Base-by-base conservation (phyloP, 2,329 filamentous ascomycete species). In the Aspergillus unguis region DNA sequence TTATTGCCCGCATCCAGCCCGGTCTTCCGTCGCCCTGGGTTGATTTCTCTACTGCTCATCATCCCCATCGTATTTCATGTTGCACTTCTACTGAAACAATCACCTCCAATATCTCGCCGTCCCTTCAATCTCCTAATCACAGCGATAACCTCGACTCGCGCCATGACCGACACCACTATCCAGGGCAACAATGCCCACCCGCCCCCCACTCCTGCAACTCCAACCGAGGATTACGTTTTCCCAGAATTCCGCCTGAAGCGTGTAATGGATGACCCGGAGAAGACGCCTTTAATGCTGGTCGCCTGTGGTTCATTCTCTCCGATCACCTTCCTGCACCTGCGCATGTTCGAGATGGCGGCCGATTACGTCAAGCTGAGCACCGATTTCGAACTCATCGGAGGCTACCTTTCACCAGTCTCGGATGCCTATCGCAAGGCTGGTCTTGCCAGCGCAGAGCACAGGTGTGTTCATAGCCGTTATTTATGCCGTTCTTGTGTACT, bases 281-380 rank as follows among this genome's bases (percentile, higher is more conserved):
- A 75, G 63, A 77, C 74, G 1, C 75, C 75, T n/a, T 62, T 77
- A 5, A 64, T 77, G 7, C 66, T 79, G 10, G 73, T 79, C 49
- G 75, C 76, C 28, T 79, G 77, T 58, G 77, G 80, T 41, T 82
- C 79, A 9, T 92, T 90, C 74, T 88, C 85, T 0, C 88, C 87
- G 17, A 69, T 69, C 46, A 70, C 67, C 27, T 71, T 67, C 42
- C 52, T 71, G 8, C 88, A 92, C 67, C 75, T 94, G 57, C 85
- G 88, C 67, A 92, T 95, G 87, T 92, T 94, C 66, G 87, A 90
- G 65, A 90, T 95, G 84, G 88, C 88, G 1, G 82, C 85, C 61
- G 88, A 94, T 72, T 92, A 87, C 71, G 85, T 85, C 61, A 85
- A 85, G 58, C 86, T 87, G 70, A 85, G 84, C 67, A 85, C 84